These are phyloP conservation scores for Aegilops bicornis DNA, from an alignment of 176 grass and related monocot genomes.

Conservation along the genomic window DNA sequence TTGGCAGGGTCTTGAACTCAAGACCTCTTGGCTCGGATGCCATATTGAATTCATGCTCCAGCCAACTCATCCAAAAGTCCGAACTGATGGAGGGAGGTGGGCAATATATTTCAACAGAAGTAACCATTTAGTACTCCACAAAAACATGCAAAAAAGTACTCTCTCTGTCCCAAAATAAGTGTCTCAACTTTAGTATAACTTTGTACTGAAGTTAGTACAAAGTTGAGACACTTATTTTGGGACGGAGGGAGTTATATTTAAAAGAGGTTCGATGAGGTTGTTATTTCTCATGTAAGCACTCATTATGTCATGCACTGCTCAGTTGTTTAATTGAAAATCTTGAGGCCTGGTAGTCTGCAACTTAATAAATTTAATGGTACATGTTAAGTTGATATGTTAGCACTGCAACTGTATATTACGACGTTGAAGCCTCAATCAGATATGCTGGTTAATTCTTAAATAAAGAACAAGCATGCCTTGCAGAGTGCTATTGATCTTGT, in stretches of 20 bases:
- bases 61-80: no score
- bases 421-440: conserved; percentile 1
- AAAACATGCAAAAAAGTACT: neutral
- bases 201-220: no score
- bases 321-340: conserved; percentile 20
- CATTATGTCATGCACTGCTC: neutral
- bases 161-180: no score
- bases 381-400: neutral
- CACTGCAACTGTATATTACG: conserved; percentile 15
- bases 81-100: no score
- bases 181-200: no score
- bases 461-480: neutral
- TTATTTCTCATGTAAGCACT: neutral
- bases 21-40: no score
- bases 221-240: no score
- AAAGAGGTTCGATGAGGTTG: neutral
- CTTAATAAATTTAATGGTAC: neutral
- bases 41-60: no score
- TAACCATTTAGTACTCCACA: neutral
- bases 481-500: conserved; percentile 3
- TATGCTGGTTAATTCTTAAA: conserved; percentile 4
- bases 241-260: neutral
- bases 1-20: no score
- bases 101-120: no score
- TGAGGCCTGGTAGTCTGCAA: neutral